Base-by-base conservation (phyloP, 2,329 filamentous ascomycete species). In the Xylaria sp. region DNA sequence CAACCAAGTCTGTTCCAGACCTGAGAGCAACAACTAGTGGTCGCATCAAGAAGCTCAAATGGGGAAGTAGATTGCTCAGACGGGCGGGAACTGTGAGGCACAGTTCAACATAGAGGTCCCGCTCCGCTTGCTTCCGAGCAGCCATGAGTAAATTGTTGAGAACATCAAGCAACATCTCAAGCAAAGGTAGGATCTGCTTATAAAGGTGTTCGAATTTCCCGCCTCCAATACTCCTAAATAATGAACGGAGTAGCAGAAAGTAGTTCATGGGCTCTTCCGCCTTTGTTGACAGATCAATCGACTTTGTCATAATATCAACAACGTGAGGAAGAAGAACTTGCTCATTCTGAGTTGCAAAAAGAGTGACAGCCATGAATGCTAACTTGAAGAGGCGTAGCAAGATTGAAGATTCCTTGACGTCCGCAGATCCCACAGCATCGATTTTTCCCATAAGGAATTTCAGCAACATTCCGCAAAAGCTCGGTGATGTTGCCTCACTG, bases 221-320 rank as follows among this genome's bases (percentile, higher is more conserved):
- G 59, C 96, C 97, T 25, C 96, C 96, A 62, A 99, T 99, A 78
- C 95, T 98, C 65, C 96, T 85, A 80, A 99, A 99, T 1, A 99
- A 84, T 0, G 94, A 98, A 40, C 96, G 88, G 47, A 99, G 84
- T 1, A 99, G 87, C 12, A 98, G 86, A 81, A 99, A 99, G 81
- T 99, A 99, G 80, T 99, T 99, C 88, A 98, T 97, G 0, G 97
- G 97, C 78, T 98, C 95, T 75, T 98, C 94, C 0, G 96, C 97
- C 66, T 92, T 97, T 6, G 96, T 97, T 1, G 95, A 98, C 44
- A 98, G 84, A 80, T 98, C 93, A 71, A 99, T 98, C 9, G 95
- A 98, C 80, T 97, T 94, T 13, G 95, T 98, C 69, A 99, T 93
- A 72, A 99, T 97, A 78, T 97, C 97, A 63, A 97, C 94, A 60